Evolutionary conservation across 2,329 filamentous ascomycete genomes (phyloP).

Genomic region (Emmonsiellopsis sp.): DNA sequence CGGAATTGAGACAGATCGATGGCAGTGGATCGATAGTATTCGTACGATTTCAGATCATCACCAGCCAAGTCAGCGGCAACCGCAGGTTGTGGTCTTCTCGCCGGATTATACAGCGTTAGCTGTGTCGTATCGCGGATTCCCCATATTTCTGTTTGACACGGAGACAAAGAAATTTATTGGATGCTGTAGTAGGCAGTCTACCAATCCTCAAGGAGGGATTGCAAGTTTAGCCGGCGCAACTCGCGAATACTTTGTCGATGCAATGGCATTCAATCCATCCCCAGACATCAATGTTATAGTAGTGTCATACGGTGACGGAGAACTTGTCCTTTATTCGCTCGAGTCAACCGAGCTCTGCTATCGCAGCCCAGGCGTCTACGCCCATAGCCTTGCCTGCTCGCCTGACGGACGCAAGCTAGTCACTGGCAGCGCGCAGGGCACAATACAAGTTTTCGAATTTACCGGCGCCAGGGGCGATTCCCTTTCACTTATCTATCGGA

Average conservation of each 20-base stretch:
- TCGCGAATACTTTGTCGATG: conserved; percentile 16
- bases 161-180: conserved; percentile 5
- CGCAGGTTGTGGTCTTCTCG: conserved; percentile 2
- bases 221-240: conserved; percentile 6
- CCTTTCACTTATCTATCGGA: conserved; percentile 1
- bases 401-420: conserved; percentile 17
- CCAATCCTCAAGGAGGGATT: conserved; percentile 8
- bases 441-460: conserved; percentile 21
- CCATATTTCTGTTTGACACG: conserved; percentile 11
- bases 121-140: conserved; percentile 16
- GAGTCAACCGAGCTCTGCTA: conserved; percentile 11
- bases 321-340: conserved; percentile 22
- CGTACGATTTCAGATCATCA: neutral
- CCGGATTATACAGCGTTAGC: conserved; percentile 11
- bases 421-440: conserved; percentile 15
- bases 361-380: conserved; percentile 11
- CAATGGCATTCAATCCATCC: conserved; percentile 27
- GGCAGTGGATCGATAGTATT: neutral
- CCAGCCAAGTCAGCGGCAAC: neutral
- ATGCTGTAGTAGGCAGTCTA: conserved; percentile 14
- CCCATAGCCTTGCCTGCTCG: conserved; percentile 19
- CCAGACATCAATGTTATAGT: conserved; percentile 20
- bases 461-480: neutral
- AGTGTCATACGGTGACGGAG: conserved; percentile 23
- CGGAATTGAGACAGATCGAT: neutral